Conservation (phyloP, 2,329 filamentous ascomycete species). For the Penicillium sclerotigenum region DNA sequence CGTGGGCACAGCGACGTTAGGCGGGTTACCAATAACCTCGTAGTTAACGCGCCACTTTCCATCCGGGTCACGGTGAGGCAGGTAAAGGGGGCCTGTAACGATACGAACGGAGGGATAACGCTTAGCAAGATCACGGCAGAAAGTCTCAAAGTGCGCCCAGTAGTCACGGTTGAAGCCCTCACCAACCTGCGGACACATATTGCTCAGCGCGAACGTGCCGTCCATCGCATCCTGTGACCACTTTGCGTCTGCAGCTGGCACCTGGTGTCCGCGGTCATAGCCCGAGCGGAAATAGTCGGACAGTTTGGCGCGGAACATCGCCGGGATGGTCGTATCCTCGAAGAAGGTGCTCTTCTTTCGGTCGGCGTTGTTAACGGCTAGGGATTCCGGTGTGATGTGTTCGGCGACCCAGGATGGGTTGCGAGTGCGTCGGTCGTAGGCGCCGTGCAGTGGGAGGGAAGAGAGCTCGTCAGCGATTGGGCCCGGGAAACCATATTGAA, state of each 20-base stretch:
- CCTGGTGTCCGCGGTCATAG: conserved; percentile 95
- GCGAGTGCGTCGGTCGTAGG: conserved; percentile 83
- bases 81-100: conserved; percentile 89
- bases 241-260: conserved; percentile 92
- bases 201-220: conserved; percentile 85
- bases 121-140: conserved; percentile 77
- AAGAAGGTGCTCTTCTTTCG: conserved; percentile 78
- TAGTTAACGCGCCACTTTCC: conserved; percentile 95
- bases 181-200: conserved; percentile 98
- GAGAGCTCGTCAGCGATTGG: conserved; percentile 78
- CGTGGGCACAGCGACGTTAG: conserved; percentile 91
- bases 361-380: conserved; percentile 72
- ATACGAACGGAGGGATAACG: conserved; percentile 84
- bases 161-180: conserved; percentile 99
- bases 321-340: conserved; percentile 76
- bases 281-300: conserved; percentile 94
- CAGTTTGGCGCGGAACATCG: conserved; percentile 82
- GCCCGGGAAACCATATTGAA: conserved; percentile 88
- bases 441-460: conserved; percentile 74
- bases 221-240: conserved; percentile 95
- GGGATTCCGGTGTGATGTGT: conserved; percentile 88
- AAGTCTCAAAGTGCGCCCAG: conserved; percentile 98
- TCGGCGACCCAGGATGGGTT: conserved; percentile 96
- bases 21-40: conserved; percentile 91
- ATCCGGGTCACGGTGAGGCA: conserved; percentile 81